These are phyloP conservation scores for Fusarium liriodendri DNA, from an alignment of 2,329 filamentous ascomycete species.

Conservation along the genomic window DNA sequence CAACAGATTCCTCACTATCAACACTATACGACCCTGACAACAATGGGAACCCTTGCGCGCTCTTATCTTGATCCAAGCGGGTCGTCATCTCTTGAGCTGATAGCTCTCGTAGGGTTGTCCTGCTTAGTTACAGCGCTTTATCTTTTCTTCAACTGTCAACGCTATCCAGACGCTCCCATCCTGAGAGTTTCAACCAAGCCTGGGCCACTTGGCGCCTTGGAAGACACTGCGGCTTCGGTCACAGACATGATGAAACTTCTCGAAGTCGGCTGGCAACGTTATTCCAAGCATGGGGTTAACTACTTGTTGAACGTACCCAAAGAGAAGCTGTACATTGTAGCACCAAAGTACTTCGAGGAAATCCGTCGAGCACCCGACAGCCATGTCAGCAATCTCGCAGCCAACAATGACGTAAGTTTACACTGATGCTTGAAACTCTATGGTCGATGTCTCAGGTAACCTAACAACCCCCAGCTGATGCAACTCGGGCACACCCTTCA, in stretches of 20 bases:
- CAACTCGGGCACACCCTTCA: neutral
- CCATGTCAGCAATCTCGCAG: neutral
- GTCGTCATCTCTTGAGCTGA: neutral
- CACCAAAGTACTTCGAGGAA: conserved; percentile 6
- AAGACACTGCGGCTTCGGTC: neutral
- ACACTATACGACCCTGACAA: neutral
- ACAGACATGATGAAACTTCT: neutral
- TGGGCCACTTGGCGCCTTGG: neutral
- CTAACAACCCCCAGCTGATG: neutral
- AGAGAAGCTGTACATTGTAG: conserved; percentile 8
- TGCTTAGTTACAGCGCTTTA: neutral
- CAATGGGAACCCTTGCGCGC: neutral
- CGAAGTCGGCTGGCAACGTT: conserved; percentile 3
- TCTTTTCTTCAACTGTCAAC: neutral
- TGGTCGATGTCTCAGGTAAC: neutral
- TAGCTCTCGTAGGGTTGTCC: neutral
- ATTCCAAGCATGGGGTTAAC: conserved; percentile 3
- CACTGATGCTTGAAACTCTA: neutral
- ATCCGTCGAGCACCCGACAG: neutral
- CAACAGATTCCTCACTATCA: neutral
- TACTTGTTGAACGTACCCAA: conserved; percentile 9
- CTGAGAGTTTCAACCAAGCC: neutral
- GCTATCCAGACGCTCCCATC: neutral
- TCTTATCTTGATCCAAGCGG: neutral
- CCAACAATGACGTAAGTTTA: neutral